phyloP scores from a whole-genome alignment of 176 grass and related monocot species.

The Lolium rigidum region DNA sequence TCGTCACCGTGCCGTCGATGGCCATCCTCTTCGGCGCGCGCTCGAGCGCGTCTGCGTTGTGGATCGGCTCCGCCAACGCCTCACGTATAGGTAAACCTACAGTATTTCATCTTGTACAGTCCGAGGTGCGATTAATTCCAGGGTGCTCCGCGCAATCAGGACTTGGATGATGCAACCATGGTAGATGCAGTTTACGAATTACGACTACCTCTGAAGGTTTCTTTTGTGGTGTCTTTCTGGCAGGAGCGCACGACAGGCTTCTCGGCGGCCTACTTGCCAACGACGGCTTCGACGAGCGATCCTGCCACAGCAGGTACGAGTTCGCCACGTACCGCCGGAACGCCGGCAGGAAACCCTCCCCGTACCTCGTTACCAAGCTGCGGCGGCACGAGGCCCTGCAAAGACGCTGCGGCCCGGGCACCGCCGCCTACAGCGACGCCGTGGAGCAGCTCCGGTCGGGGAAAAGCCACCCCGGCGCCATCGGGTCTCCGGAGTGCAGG shows the following conservation, averaged over 20 bases:
- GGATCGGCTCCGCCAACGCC: slow-evolving; percentile 33
- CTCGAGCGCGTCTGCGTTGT: not conserved
- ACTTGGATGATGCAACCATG: not conserved
- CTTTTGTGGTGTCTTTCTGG: not conserved
- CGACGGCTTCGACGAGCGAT: not conserved
- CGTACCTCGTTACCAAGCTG: slow-evolving; percentile 52
- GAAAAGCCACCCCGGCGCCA: not conserved
- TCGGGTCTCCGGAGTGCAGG: slow-evolving; percentile 44
- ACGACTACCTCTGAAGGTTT: not conserved
- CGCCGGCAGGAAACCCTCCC: slow-evolving; percentile 26
- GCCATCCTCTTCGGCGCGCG: slow-evolving; percentile 17
- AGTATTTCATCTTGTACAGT: not conserved
- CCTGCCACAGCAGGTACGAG: slow-evolving; percentile 62
- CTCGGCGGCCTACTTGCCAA: slow-evolving; percentile 56
- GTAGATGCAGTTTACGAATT: not conserved
- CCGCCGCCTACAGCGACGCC: slow-evolving; percentile 46
- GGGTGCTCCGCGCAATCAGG: not conserved
- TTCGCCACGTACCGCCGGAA: slow-evolving; percentile 49
- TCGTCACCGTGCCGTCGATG: slow-evolving; percentile 33
- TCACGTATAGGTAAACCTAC: not conserved
- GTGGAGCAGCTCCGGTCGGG: slow-evolving; percentile 48
- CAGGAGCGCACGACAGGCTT: slow-evolving; percentile 36
- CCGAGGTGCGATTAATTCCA: not conserved
- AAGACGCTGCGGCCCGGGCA: slow-evolving; percentile 54
- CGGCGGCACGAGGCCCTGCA: slow-evolving; percentile 59